Base-by-base conservation (phyloP, 2,329 filamentous ascomycete species). In the Tolypocladium endophyticum region DNA sequence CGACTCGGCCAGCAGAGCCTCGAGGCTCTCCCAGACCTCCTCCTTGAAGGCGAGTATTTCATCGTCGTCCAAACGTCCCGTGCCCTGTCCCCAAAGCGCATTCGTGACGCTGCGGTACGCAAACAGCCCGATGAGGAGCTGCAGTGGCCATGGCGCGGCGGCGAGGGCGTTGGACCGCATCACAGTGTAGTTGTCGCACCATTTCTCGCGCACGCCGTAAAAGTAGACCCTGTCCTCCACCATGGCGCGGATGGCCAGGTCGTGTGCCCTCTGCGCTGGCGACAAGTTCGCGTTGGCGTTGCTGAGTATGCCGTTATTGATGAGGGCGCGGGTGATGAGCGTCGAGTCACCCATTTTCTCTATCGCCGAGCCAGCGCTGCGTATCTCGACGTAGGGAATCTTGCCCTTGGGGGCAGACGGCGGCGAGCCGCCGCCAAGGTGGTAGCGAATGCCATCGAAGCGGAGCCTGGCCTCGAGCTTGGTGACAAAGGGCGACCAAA, bases 381-480 rank as follows among this genome's bases (percentile, higher is more conserved):
- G 41, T 36, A 77, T 61, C 36, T 75, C 71, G 28, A 86, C 59
- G 65, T 87, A 87, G 0, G 84, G 84, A 12, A 87, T 79, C 70
- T 87, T 87, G 47, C 82, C 82, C 56, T 74, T 77, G 0, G 85
- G 84, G 0, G 75, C 79, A 0, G 71, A 68, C 47, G 63, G 66
- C 0, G 75, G 68, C 0, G 79, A 80, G 1, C 84, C 84, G 3
- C 63, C 62, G 2, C 72, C 77, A 5, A 70, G 66, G 20, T 63
- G 65, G 69, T 87, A 87, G 0, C 69, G 45, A 2, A 85, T 56
- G 1, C 70, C 68, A 2, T 76, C 76, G 63, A 85, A 77, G 18
- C 85, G 83, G 7, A 87, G 74, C 18, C 84, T 82, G 23, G 82
- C 76, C 67, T 88, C 85, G 57, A 87, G 73, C 68, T 87, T 87